A percentile compares a stretch with the other conserved stretches of the same genome.
Conservation (phyloP, 441 rosid species). For the Jatropha podagrica region DNA sequence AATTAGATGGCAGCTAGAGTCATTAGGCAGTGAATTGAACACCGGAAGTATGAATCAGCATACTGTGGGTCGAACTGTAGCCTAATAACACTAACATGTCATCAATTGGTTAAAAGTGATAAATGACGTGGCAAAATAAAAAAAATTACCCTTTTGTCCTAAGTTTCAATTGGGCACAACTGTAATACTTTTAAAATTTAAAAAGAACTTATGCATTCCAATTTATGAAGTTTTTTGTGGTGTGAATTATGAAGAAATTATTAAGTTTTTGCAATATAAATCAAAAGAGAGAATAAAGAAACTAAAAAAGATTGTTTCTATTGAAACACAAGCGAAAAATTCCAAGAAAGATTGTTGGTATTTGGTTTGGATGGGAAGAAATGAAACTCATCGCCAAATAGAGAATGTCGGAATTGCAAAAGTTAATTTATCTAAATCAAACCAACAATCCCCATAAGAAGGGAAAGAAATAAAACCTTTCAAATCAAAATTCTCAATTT, state of each 20-base stretch:
- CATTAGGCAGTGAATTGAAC: too few species aligned
- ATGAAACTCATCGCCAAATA: slow-evolving; percentile 15
- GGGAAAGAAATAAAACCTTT: slow-evolving; percentile 3
- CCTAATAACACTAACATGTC: too few species aligned
- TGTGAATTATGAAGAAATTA: background rate
- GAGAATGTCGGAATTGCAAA: slow-evolving; percentile 4
- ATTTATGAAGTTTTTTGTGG: too few species aligned
- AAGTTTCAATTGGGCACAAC: too few species aligned
- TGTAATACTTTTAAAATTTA: too few species aligned
- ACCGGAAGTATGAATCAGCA: too few species aligned
- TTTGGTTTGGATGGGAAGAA: background rate
- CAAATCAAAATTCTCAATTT: slow-evolving; percentile 1
- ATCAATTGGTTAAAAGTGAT: too few species aligned
- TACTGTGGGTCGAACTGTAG: too few species aligned
- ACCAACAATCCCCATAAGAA: slow-evolving; percentile 29
- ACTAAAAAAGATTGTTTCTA: background rate
- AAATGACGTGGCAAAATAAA: too few species aligned
- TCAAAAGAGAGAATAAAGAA: background rate
- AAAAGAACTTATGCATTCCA: too few species aligned
- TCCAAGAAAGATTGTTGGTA: background rate
- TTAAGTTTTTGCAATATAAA: slow-evolving; percentile 10
- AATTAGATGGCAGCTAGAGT: too few species aligned
- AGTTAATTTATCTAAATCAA: slow-evolving; percentile 27
- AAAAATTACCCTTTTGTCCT: too few species aligned
- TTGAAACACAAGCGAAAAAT: background rate